Evolutionary conservation across 768 basidiomycete species (phyloP), one percentile per base, ranked within the genome.

Genomic region (Boletus subcaerulescens): DNA sequence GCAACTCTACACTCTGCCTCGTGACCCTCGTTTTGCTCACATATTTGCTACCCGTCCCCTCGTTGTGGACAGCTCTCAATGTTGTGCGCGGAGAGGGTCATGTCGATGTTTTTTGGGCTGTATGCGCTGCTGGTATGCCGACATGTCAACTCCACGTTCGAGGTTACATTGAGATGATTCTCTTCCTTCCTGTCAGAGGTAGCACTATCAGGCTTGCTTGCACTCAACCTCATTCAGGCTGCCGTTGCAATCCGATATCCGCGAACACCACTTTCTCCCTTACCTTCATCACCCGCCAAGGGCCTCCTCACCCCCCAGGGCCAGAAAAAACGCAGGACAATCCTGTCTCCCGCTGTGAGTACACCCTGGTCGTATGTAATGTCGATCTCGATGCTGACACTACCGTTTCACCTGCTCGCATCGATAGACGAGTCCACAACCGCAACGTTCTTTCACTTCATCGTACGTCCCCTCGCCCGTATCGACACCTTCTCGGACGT

Each of bases 41-140:
- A 2, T 65, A 72, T 45, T 60, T 77, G 26, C 52, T 75, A 1
- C 76, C 76, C 7, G 26, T 74, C 11, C 76, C 76, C 6, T 71
- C 74, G 1, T 40, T 70, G 10, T 77, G 70, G 73, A 63, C 65
- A 5, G 71, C 75, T 2, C 42, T 74, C 32, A 58, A 58, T 29
- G 63, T 73, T 29, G 66, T 77, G 10, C 65, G 71, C 0, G 41
- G 51, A n/a, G 45, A 50, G 10, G 12, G 56, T 18, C 35, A 18
- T 24, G n/a, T 55, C 15, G 40, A 53, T 31, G 45, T 48, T 15
- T 31, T 60, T 3, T 68, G 68, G 70, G 36, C 45, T 3, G 22
- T 64, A 9, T 76, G 73, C 42, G 60, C 63, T 53, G 53, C 63
- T 17, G 75, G 75, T 74, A 60, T 46, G 68, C 48, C 15, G 4